Evolutionary conservation across 2,329 filamentous ascomycete species (phyloP).

Genomic region (Aspergillus sp.): DNA sequence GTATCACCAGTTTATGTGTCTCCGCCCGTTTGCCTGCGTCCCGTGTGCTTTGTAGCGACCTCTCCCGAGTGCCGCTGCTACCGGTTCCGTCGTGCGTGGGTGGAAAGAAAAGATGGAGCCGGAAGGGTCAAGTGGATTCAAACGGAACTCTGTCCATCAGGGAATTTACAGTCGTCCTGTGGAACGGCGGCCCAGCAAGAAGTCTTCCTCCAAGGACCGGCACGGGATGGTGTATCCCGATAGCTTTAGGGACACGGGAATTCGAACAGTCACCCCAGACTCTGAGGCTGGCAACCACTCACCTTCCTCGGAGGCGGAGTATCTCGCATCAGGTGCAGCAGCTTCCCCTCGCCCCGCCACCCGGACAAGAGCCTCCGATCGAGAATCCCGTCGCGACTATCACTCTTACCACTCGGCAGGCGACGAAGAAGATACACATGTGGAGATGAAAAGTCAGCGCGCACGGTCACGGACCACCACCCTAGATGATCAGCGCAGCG

Average conservation of each 20-base stretch:
- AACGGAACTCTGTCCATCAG: constrained; percentile 44
- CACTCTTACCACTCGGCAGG: constrained; percentile 33
- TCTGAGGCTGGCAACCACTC: constrained; percentile 41
- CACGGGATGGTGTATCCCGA: constrained; percentile 51
- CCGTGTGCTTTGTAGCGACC: constrained; percentile 30
- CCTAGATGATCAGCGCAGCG: constrained; percentile 45
- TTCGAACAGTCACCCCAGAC: constrained; percentile 52
- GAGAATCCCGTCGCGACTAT: constrained; percentile 36
- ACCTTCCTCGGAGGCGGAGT: constrained; percentile 42
- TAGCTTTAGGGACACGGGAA: constrained; percentile 46
- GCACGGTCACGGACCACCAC: constrained; percentile 46
- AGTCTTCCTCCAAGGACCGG: constrained; percentile 50
- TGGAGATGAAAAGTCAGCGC: constrained; percentile 38
- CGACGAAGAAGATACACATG: constrained; percentile 37
- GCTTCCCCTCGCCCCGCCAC: constrained; percentile 41
- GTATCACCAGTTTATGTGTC: constrained; percentile 23
- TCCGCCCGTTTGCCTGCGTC: constrained; percentile 27
- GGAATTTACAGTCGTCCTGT: constrained; percentile 43
- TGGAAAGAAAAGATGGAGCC: constrained; percentile 41
- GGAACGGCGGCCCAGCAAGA: constrained; percentile 50
- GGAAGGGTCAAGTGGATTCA: constrained; percentile 44
- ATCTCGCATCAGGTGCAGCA: constrained; percentile 32
- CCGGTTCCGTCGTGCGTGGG: constrained; percentile 25
- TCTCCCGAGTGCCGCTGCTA: constrained; percentile 25
- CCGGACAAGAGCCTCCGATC: constrained; percentile 37